These are phyloP conservation scores for Cyphellophora europaea DNA, from an alignment of 2,329 filamentous ascomycete genomes.

Conservation along the genomic window DNA sequence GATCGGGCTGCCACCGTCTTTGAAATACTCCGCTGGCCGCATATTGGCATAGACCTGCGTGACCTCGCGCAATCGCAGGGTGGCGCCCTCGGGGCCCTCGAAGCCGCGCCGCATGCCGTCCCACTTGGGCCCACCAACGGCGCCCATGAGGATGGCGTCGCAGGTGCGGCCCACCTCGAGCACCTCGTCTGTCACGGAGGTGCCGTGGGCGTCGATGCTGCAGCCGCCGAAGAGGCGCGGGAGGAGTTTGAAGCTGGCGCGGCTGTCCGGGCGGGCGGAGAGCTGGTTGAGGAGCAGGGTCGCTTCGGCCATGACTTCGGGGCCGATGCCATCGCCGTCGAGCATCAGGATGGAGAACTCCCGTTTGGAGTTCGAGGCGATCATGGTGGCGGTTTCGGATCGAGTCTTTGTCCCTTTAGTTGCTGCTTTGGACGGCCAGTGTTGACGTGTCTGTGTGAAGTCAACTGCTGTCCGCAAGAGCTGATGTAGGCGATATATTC, in stretches of 20 bases:
- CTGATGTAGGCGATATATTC: background rate
- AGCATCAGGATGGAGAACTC: slow-evolving; percentile 50
- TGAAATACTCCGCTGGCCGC: slow-evolving; percentile 60
- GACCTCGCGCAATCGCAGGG: slow-evolving; percentile 76
- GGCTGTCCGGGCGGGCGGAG: slow-evolving; percentile 36
- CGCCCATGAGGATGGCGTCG: slow-evolving; percentile 60
- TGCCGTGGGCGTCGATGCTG: slow-evolving; percentile 55
- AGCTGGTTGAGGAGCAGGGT: slow-evolving; percentile 48
- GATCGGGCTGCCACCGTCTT: slow-evolving; percentile 72
- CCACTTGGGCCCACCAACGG: slow-evolving; percentile 56
- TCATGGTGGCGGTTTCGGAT: background rate
- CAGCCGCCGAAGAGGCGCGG: slow-evolving; percentile 59
- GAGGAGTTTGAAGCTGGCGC: slow-evolving; percentile 52
- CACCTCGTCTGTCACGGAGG: slow-evolving; percentile 55
- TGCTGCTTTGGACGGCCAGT: background rate
- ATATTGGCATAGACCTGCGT: slow-evolving; percentile 86
- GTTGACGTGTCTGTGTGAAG: background rate
- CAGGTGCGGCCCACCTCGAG: slow-evolving; percentile 48
- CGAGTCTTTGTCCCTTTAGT: too few species aligned
- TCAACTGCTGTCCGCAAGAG: background rate
- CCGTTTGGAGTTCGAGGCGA: too few species aligned
- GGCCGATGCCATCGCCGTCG: slow-evolving; percentile 61
- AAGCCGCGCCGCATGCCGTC: too few species aligned
- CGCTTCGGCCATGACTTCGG: slow-evolving; percentile 56
- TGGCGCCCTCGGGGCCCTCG: slow-evolving; percentile 65